Evolutionary conservation across 108 stramenopile genomes (phyloP).

Genomic region (Cyclotella sp.): DNA sequence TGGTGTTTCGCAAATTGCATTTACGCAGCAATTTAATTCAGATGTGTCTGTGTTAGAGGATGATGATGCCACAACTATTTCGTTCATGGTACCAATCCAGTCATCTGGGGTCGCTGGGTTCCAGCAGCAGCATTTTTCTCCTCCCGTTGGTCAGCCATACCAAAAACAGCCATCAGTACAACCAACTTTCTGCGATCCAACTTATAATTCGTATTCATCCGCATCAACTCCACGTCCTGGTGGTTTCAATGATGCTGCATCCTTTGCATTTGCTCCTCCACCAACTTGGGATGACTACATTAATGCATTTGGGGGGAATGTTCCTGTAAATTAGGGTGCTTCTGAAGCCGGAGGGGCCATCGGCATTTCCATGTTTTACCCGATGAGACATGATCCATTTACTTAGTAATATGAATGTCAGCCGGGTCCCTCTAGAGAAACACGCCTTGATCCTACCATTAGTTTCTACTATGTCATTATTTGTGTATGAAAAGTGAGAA

Average conservation of each 20-base stretch:
- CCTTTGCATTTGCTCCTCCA: too few species aligned
- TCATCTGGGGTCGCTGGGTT: not conserved
- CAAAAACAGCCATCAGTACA: constrained; percentile 18
- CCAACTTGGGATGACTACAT: too few species aligned
- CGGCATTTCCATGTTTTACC: too few species aligned
- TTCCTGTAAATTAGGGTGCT: too few species aligned
- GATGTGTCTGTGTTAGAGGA: constrained; percentile 51
- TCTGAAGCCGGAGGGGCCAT: too few species aligned
- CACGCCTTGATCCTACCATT: too few species aligned
- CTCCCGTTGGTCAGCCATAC: constrained; percentile 4
- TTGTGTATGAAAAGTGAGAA: too few species aligned
- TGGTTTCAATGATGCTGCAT: constrained; percentile 19
- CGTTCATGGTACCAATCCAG: constrained; percentile 32
- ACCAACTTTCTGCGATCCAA: constrained; percentile 26
- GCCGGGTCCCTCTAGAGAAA: too few species aligned
- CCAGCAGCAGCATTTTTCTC: not conserved
- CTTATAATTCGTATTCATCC: not conserved
- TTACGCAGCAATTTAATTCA: not conserved
- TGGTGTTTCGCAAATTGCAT: constrained; percentile 14
- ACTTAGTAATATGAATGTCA: too few species aligned
- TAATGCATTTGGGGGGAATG: too few species aligned
- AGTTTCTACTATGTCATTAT: too few species aligned
- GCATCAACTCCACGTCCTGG: constrained; percentile 11
- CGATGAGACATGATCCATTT: too few species aligned
- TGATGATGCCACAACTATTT: constrained; percentile 46